Evolutionary conservation across 2,329 filamentous ascomycete species (phyloP).

Genomic region (Ophiostoma piceae): DNA sequence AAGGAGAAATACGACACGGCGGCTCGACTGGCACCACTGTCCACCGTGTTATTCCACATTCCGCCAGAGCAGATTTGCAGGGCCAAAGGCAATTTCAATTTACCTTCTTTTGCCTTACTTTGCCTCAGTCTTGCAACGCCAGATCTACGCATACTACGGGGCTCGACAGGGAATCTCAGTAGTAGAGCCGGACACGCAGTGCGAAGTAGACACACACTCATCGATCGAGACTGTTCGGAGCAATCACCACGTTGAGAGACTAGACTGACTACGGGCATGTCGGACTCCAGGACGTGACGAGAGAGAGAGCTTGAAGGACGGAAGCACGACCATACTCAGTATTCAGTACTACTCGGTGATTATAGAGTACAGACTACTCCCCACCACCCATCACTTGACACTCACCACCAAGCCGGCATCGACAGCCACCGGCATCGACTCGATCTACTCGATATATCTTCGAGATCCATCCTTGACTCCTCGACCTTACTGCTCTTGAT

Average conservation of each 20-base stretch:
- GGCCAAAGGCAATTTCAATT: slow-evolving; percentile 7
- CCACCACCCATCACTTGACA: not conserved
- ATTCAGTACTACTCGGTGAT: too few species aligned
- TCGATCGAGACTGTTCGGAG: not conserved
- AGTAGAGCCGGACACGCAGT: not conserved
- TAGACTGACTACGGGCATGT: not conserved
- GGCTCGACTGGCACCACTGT: slow-evolving; percentile 1
- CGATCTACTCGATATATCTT: not conserved
- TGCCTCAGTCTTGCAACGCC: slow-evolving; percentile 13
- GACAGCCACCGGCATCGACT: slow-evolving; percentile 4
- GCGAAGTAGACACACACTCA: not conserved
- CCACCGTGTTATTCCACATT: slow-evolving; percentile 14
- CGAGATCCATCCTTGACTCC: not conserved
- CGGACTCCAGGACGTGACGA: not conserved
- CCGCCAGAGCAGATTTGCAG: not conserved
- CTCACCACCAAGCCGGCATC: not conserved
- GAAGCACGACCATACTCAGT: not conserved
- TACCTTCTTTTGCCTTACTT: not conserved
- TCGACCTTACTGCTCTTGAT: not conserved
- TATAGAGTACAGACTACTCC: too few species aligned
- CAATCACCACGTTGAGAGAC: not conserved
- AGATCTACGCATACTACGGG: slow-evolving; percentile 14
- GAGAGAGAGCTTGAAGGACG: not conserved
- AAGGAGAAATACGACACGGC: slow-evolving; percentile 8
- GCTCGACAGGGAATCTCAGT: slow-evolving; percentile 9